phyloP scores from a whole-genome alignment of 2,329 filamentous ascomycete genomes.

The Fusarium sp. region DNA sequence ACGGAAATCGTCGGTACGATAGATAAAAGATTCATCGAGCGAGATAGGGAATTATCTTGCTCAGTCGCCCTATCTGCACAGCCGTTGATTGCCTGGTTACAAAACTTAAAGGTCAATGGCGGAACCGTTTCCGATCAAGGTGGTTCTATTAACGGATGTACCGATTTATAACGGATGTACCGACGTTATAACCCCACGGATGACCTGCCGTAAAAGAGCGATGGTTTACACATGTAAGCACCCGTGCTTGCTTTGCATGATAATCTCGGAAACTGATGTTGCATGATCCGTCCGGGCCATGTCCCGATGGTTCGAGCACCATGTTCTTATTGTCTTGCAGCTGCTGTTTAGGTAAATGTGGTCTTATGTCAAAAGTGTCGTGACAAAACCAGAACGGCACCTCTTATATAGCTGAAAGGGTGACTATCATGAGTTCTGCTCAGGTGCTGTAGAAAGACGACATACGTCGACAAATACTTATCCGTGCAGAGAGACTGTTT shows the following conservation, averaged over 20 bases:
- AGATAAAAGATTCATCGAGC: neutral
- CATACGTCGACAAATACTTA: neutral
- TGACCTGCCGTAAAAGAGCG: neutral
- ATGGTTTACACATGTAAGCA: neutral
- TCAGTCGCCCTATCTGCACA: neutral
- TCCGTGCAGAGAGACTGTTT: neutral
- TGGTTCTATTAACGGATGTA: neutral
- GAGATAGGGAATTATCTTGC: neutral
- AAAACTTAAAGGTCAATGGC: neutral
- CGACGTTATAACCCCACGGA: constrained; percentile 1
- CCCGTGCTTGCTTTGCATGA: constrained; percentile 13
- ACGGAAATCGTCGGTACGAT: constrained; percentile 9
- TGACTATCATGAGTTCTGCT: no score
- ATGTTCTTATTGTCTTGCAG: neutral
- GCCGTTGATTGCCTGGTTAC: neutral
- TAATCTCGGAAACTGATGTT: constrained; percentile 5
- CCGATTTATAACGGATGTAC: neutral
- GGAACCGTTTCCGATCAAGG: constrained; percentile 19
- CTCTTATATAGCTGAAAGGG: no score
- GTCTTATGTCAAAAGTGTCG: neutral
- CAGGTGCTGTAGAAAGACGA: no score
- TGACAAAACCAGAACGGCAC: neutral
- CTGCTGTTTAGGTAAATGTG: no score
- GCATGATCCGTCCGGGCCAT: constrained; percentile 1
- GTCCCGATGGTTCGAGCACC: constrained; percentile 7